phyloP scores from a whole-genome alignment of 2,329 filamentous ascomycete genomes.

The Alternaria dauci region DNA sequence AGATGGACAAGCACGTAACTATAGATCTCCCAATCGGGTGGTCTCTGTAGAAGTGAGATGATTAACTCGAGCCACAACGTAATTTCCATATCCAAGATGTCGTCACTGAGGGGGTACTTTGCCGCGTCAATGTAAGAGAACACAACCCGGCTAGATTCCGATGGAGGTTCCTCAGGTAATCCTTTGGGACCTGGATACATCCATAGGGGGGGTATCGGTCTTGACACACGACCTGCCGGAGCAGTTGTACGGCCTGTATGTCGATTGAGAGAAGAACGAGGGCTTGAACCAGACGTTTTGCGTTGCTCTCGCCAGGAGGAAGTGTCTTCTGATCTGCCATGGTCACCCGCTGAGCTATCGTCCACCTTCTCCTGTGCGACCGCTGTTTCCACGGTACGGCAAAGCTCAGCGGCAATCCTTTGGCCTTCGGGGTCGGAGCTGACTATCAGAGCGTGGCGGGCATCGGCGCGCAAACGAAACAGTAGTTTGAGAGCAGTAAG shows the following conservation, averaged over 20 bases:
- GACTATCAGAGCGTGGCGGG: constrained; percentile 77
- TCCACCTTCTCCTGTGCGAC: constrained; percentile 56
- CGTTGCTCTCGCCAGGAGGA: constrained; percentile 43
- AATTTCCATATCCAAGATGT: constrained; percentile 59
- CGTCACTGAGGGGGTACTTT: constrained; percentile 43
- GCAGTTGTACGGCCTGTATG: constrained; percentile 37
- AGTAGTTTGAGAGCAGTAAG: constrained; percentile 58
- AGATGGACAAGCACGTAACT: constrained; percentile 88
- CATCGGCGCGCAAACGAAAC: constrained; percentile 84
- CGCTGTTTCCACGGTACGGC: constrained; percentile 66
- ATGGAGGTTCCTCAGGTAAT: constrained; percentile 63
- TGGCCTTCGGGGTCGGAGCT: constrained; percentile 75
- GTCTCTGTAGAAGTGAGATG: constrained; percentile 75
- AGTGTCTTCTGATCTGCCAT: constrained; percentile 37
- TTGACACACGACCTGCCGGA: constrained; percentile 39
- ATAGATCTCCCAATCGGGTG: constrained; percentile 89
- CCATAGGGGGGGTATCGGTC: constrained; percentile 59
- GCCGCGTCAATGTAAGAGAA: constrained; percentile 58
- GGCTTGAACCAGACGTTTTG: constrained; percentile 41
- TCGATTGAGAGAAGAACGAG: constrained; percentile 44
- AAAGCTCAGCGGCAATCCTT: constrained; percentile 74
- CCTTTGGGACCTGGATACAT: constrained; percentile 63
- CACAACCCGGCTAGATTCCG: constrained; percentile 59
- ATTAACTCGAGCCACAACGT: constrained; percentile 77
- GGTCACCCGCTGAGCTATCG: constrained; percentile 40